Conservation (phyloP, 495 filamentous ascomycete species). For the Rhypophila decipiens region DNA sequence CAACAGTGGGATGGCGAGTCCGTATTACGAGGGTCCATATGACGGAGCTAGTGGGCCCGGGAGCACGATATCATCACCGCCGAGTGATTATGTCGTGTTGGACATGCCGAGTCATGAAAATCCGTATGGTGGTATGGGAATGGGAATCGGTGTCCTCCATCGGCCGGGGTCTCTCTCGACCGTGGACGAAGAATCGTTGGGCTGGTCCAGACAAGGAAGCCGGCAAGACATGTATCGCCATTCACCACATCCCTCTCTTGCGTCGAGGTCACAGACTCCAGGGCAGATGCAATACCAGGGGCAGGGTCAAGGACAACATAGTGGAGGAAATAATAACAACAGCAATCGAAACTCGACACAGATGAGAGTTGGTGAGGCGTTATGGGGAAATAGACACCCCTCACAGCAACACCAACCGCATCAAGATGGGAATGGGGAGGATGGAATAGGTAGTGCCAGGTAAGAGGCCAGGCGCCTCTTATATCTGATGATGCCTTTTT, state of each 20-base stretch:
- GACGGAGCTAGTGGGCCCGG: neutral
- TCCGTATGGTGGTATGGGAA: neutral
- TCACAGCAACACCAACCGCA: neutral
- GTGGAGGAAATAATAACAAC: neutral
- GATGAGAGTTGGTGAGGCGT: constrained; percentile 5
- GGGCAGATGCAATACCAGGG: neutral
- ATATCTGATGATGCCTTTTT: too few relatives aligned
- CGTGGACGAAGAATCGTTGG: constrained; percentile 7
- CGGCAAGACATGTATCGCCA: neutral
- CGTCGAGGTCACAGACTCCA: too few relatives aligned
- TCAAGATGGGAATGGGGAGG: too few relatives aligned
- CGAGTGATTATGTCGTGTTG: neutral
- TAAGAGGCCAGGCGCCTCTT: too few relatives aligned
- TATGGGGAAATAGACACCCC: constrained; percentile 2
- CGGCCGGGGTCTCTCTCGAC: too few relatives aligned
- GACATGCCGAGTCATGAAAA: neutral
- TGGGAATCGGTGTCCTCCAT: neutral
- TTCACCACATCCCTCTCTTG: too few relatives aligned
- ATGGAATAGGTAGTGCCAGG: too few relatives aligned
- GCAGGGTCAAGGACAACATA: neutral
- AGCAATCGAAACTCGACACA: constrained; percentile 9
- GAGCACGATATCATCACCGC: neutral
- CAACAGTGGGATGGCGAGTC: too few relatives aligned
- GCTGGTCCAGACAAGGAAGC: constrained; percentile 2
- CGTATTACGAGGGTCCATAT: neutral